Percentiles rank a stretch among this genome's conserved stretches.
Conservation (phyloP, 257 asterid species). For the Vinca minor region DNA sequence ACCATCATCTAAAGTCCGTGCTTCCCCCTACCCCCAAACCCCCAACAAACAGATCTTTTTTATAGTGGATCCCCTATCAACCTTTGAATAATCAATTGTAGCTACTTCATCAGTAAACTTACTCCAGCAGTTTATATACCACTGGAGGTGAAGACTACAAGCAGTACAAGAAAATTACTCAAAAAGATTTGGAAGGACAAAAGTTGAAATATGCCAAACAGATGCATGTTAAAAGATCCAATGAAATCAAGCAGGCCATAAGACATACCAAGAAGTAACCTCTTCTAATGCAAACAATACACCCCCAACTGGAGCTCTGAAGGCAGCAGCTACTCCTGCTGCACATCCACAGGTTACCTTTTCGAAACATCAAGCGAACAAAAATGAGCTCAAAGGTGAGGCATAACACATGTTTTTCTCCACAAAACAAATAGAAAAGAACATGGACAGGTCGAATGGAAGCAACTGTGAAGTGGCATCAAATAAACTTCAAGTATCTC, state of each 20-base stretch:
- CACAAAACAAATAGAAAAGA: not conserved
- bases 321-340: slow-evolving; percentile 99
- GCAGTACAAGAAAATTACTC: not conserved
- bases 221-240: not conserved
- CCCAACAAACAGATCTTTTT: not conserved
- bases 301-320: slow-evolving; percentile 99
- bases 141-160: not conserved
- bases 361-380: slow-evolving; percentile 45
- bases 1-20: not conserved
- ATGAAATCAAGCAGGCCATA: slow-evolving; percentile 13
- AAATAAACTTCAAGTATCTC: not conserved
- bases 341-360: slow-evolving; percentile 99
- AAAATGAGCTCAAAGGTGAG: slow-evolving; percentile 36
- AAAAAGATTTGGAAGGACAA: not conserved
- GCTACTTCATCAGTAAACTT: slow-evolving; percentile 2
- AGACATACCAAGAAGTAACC: slow-evolving; percentile 87
- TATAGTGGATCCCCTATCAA: too few species aligned
- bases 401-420: slow-evolving; percentile 9
- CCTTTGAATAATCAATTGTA: too few species aligned
- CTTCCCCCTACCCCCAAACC: not conserved
- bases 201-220: not conserved
- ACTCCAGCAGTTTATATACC: not conserved
- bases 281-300: slow-evolving; percentile 96
- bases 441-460: not conserved
- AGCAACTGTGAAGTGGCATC: not conserved